Base-by-base conservation (phyloP, 805 yeast genomes). In the Ogataea pini region DNA sequence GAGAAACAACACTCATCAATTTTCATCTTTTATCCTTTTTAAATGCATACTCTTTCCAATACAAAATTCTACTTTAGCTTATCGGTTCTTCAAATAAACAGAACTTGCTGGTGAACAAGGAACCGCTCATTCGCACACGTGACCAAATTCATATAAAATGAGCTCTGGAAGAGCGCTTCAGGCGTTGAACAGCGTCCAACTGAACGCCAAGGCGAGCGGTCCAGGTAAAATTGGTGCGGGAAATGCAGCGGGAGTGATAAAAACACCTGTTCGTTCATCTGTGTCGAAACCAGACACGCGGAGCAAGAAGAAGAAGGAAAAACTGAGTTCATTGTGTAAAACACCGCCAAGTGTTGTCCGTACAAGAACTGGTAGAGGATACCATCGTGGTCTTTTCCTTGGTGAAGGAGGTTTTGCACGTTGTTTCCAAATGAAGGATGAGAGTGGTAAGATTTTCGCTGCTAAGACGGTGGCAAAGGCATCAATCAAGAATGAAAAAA, bases 391-490 rank as follows among this genome's bases (percentile, higher is more conserved):
- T 1, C 76, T 76, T 50, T 91, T 90, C 60, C 74, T 94, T 29
- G 99, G 99, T 31, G 98, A 92, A 72, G 99, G 99, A 51, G 99
- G 99, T 0, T 94, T 94, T 74, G 99, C 99, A 14, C 82, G 98
- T 63, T 94, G 99, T 65, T 94, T 94, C 71, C 97, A 94, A 67
- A 94, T 94, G 76, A 89, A 86, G 64, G 96, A 91, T 69, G 86
- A 89, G 52, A 73, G 79, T 55, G 98, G 98, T 29, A 80, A 82
- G 61, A 78, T 88, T 1, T 94, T 76, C 68, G 99, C 99, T 16
- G 99, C 99, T 27, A 94, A 94, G 64, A 95, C 99, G 0, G 96
- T 94, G 31, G 99, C 99, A 46, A 94, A 94, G 69, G 91, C 91
- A 0, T 90, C 97, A 9, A 85, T 94, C 57, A 87, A 85, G 57